Evolutionary conservation across 345 rosid species (phyloP).

Genomic region (Boechera divaricarpa): DNA sequence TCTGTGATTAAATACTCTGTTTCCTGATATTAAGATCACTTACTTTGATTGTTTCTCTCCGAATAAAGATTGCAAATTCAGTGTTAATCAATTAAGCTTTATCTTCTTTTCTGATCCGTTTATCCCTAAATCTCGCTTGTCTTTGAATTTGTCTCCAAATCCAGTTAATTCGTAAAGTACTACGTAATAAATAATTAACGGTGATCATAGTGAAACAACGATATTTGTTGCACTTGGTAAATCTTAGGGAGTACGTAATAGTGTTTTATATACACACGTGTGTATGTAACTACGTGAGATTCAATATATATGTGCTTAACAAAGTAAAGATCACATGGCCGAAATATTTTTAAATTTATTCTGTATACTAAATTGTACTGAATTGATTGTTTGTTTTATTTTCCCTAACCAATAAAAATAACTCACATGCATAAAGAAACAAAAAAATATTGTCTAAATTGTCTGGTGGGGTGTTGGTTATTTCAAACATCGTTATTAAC

Average conservation of each 20-base stretch:
- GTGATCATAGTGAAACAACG: not conserved
- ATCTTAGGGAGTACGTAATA: not conserved
- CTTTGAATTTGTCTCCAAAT: conserved; percentile 19
- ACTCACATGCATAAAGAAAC: conserved; percentile 39
- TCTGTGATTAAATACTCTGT: not conserved
- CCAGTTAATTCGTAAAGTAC: not conserved
- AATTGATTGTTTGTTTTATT: conserved; percentile 14
- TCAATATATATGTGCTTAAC: not conserved
- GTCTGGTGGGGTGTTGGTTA: conserved; percentile 40
- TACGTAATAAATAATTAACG: not conserved
- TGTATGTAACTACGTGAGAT: conserved; percentile 23
- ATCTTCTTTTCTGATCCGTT: not conserved
- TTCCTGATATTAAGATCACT: conserved; percentile 24
- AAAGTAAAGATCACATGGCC: conserved; percentile 31
- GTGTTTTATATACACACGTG: conserved; percentile 24
- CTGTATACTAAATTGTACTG: conserved; percentile 25
- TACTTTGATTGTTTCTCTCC: conserved; percentile 21
- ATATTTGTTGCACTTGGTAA: not conserved
- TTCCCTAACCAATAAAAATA: not conserved
- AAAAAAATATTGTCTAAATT: conserved; percentile 23
- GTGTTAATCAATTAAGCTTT: not conserved
- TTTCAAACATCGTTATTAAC: conserved; percentile 44
- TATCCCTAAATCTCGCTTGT: conserved; percentile 11
- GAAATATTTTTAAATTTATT: conserved; percentile 16
- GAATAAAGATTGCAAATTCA: not conserved